These are phyloP conservation scores for Gastrolobium villosum DNA, from an alignment of 306 rosid genomes.

Conservation along the genomic window DNA sequence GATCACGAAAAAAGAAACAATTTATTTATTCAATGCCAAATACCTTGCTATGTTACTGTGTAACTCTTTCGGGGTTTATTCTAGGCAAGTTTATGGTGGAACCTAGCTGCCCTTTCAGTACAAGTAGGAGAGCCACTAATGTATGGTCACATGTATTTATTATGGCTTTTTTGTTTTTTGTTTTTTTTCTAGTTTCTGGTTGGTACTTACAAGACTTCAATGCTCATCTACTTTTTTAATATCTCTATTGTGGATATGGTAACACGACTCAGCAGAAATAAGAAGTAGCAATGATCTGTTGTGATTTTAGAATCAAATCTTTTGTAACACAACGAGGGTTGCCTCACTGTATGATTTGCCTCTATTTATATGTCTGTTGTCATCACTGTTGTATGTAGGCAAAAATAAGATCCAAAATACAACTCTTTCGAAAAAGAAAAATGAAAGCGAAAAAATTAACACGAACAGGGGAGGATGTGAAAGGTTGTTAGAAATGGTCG, in stretches of 20 bases:
- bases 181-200: background rate
- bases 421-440: too few relatives aligned
- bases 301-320: background rate
- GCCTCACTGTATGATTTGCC: too few relatives aligned
- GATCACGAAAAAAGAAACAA: background rate
- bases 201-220: background rate
- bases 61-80: constrained; percentile 28
- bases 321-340: too few relatives aligned
- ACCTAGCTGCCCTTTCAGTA: constrained; percentile 69
- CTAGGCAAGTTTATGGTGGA: constrained; percentile 84
- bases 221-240: background rate
- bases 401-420: too few relatives aligned
- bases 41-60: background rate
- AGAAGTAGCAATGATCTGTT: background rate
- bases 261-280: background rate
- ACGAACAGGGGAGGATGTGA: too few relatives aligned
- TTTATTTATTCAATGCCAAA: background rate
- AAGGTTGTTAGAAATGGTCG: too few relatives aligned
- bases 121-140: constrained; percentile 76
- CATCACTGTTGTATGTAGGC: too few relatives aligned
- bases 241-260: background rate
- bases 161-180: background rate
- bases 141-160: constrained; percentile 72
- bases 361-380: too few relatives aligned
- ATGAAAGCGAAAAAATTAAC: too few relatives aligned